Evolutionary conservation across 768 basidiomycete genomes (phyloP).

Genomic region (Clitopilus passeckerianus): DNA sequence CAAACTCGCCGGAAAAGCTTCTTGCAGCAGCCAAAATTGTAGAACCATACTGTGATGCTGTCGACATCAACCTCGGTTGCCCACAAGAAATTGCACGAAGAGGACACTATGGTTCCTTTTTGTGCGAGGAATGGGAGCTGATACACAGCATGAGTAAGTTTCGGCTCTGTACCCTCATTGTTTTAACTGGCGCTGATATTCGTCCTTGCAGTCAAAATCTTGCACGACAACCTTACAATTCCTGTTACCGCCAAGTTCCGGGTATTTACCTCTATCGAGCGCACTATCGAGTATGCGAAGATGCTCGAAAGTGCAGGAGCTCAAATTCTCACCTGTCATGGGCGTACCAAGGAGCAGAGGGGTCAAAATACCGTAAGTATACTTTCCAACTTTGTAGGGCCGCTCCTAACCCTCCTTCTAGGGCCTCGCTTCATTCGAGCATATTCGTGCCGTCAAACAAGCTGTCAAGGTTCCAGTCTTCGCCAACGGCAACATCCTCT

Average conservation of each 20-base stretch:
- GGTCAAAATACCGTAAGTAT: conserved; percentile 67
- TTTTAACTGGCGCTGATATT: not conserved
- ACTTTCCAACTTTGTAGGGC: not conserved
- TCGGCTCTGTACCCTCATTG: not conserved
- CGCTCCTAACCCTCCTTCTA: conserved; percentile 17
- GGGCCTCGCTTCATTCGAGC: conserved; percentile 86
- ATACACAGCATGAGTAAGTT: conserved; percentile 72
- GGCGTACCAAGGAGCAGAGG: conserved; percentile 86
- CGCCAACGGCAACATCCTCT: conserved; percentile 95
- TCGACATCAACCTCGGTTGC: conserved; percentile 92
- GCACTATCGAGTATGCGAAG: conserved; percentile 90
- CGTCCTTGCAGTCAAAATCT: conserved; percentile 61
- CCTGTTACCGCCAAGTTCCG: conserved; percentile 98
- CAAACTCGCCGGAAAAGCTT: conserved; percentile 78
- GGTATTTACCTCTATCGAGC: conserved; percentile 78
- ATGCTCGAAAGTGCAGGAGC: conserved; percentile 97
- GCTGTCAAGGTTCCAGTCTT: conserved; percentile 91
- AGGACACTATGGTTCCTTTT: conserved; percentile 84
- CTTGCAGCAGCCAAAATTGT: conserved; percentile 74
- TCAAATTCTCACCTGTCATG: conserved; percentile 92
- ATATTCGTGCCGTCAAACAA: conserved; percentile 88
- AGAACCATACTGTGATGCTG: conserved; percentile 80
- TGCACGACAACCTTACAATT: conserved; percentile 80
- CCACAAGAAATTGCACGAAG: conserved; percentile 92
- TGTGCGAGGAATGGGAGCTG: conserved; percentile 94